Conservation (phyloP, 371 early-diverging fungal species). For the Actinomucor elegans region DNA sequence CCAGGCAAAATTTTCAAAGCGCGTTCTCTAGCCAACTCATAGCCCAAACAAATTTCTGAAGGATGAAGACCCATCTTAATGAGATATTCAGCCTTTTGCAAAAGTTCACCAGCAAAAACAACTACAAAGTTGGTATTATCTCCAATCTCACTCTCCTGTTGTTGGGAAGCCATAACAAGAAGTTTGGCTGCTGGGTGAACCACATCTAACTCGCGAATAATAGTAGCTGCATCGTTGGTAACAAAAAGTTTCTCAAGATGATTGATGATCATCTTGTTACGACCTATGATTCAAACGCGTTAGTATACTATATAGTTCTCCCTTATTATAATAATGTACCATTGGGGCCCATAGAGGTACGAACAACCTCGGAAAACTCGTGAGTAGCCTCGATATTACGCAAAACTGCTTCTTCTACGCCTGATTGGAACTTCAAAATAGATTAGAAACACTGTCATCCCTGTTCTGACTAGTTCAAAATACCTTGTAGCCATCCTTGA, state of each 20-base stretch:
- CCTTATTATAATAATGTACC: conserved; percentile 73
- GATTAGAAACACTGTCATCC: neutral
- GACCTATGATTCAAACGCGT: no score
- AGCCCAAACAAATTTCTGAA: conserved; percentile 92
- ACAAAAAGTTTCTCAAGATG: conserved; percentile 97
- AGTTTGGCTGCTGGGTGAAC: conserved; percentile 99
- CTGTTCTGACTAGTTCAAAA: neutral
- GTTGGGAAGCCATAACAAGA: conserved; percentile 95
- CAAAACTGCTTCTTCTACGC: conserved; percentile 94
- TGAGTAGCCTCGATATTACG: conserved; percentile 93
- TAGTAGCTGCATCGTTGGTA: conserved; percentile 99
- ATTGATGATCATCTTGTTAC: conserved; percentile 99
- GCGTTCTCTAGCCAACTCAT: conserved; percentile 85
- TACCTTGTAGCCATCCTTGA: conserved; percentile 98
- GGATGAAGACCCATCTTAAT: conserved; percentile 94
- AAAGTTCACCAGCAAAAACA: conserved; percentile 92
- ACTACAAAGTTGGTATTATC: conserved; percentile 96
- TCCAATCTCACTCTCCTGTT: conserved; percentile 97
- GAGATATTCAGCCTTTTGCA: conserved; percentile 91
- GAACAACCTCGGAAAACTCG: conserved; percentile 88
- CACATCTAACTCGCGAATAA: conserved; percentile 97
- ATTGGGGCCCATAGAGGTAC: conserved; percentile 96
- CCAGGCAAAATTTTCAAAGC: conserved; percentile 82
- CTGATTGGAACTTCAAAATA: conserved; percentile 79
- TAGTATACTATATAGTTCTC: no score